Conservation (phyloP, 495 filamentous ascomycete species). For the Penicillium egyptiacum region DNA sequence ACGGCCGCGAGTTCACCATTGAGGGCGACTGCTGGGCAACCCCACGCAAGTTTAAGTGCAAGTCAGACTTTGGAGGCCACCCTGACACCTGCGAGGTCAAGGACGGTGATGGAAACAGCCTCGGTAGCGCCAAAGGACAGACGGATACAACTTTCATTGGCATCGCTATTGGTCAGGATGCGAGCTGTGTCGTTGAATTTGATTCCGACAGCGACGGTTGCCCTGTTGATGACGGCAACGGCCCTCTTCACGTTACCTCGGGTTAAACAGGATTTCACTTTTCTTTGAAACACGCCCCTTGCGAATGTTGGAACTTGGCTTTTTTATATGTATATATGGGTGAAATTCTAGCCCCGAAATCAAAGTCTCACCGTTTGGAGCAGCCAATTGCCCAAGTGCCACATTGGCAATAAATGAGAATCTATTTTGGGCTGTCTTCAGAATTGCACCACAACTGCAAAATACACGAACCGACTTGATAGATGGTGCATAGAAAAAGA, state of each 20-base stretch:
- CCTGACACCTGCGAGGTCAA: constrained; percentile 23
- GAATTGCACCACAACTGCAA: too few species aligned
- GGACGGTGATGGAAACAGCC: constrained; percentile 20
- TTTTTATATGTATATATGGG: not conserved
- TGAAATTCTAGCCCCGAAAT: too few species aligned
- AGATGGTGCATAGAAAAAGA: too few species aligned
- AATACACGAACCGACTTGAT: too few species aligned
- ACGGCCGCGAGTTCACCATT: constrained; percentile 23
- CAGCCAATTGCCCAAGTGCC: not conserved
- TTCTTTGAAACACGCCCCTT: not conserved
- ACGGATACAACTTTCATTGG: constrained; percentile 21
- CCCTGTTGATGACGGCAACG: constrained; percentile 23
- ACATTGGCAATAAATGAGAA: not conserved
- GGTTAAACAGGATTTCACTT: not conserved
- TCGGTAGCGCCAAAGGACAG: constrained; percentile 18
- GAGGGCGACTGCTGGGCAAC: constrained; percentile 24
- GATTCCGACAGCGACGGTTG: constrained; percentile 20
- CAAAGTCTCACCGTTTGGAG: not conserved
- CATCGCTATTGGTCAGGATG: constrained; percentile 20
- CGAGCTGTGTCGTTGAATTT: constrained; percentile 24
- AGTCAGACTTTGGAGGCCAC: constrained; percentile 19
- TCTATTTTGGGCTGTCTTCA: not conserved
- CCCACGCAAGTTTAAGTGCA: constrained; percentile 23
- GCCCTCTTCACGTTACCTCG: constrained; percentile 20
- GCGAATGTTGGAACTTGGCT: not conserved